phyloP scores from a whole-genome alignment of 108 stramenopile genomes.

The Licmophora abbreviata region DNA sequence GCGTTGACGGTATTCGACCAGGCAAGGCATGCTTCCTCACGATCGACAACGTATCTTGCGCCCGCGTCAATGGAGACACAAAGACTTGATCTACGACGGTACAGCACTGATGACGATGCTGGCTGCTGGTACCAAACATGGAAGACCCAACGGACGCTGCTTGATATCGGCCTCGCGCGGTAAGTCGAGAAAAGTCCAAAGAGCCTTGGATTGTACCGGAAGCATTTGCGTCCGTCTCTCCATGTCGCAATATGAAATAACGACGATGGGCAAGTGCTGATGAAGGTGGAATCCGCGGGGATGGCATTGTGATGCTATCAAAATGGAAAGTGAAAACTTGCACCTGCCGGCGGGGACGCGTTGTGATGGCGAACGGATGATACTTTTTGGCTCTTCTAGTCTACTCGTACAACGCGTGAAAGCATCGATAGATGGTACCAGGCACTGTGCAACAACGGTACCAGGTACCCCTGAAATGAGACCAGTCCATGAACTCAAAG shows the following conservation, averaged over 20 bases:
- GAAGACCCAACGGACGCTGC: slow-evolving; percentile 8
- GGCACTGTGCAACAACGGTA: too few relatives aligned
- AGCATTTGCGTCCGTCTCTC: slow-evolving; percentile 36
- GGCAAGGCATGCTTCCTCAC: slow-evolving; percentile 8
- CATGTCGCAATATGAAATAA: slow-evolving; percentile 28
- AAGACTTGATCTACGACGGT: slow-evolving; percentile 10
- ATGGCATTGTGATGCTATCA: too few relatives aligned
- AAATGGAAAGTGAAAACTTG: too few relatives aligned
- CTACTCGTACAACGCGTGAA: too few relatives aligned
- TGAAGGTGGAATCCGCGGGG: too few relatives aligned
- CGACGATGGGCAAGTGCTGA: not conserved
- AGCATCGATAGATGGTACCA: too few relatives aligned
- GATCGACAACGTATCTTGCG: slow-evolving; percentile 16
- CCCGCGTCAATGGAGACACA: slow-evolving; percentile 23
- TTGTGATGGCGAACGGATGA: too few relatives aligned
- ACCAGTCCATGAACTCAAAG: too few relatives aligned
- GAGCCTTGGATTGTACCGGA: slow-evolving; percentile 26
- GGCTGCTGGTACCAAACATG: not conserved
- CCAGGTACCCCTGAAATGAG: too few relatives aligned
- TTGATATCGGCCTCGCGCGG: slow-evolving; percentile 23
- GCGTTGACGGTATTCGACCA: too few relatives aligned
- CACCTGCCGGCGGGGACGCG: too few relatives aligned
- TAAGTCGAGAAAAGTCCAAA: slow-evolving; percentile 27
- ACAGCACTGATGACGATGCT: not conserved
- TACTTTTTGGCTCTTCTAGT: too few relatives aligned